These are phyloP conservation scores for Calocera viscosa DNA, from an alignment of 768 basidiomycete genomes.

Conservation along the genomic window DNA sequence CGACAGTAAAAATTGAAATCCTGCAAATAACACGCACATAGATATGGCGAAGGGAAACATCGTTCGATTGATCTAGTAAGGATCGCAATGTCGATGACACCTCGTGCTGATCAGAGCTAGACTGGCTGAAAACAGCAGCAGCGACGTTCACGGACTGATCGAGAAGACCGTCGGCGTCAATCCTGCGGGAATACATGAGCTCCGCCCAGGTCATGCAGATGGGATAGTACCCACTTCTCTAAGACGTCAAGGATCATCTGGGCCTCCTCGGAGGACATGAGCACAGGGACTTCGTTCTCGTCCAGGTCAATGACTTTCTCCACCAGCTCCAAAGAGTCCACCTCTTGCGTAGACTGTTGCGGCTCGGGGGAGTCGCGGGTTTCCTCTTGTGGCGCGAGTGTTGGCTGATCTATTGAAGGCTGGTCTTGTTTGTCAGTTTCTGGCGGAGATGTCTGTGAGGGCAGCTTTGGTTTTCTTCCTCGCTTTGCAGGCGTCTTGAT, in stretches of 20 bases:
- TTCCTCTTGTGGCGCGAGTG: constrained; percentile 29
- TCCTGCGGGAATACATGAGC: constrained; percentile 28
- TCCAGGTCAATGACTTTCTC: constrained; percentile 28
- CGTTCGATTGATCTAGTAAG: constrained; percentile 1
- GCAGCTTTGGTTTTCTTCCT: neutral
- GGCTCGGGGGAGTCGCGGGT: constrained; percentile 19
- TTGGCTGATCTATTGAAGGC: neutral
- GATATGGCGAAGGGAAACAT: neutral
- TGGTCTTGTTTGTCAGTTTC: neutral
- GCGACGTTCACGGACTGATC: constrained; percentile 33
- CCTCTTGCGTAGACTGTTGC: neutral
- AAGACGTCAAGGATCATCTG: constrained; percentile 48
- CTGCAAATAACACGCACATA: neutral
- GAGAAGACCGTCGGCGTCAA: constrained; percentile 62
- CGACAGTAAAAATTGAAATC: neutral
- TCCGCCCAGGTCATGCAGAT: neutral
- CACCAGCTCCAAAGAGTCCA: constrained; percentile 21
- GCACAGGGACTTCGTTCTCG: constrained; percentile 24
- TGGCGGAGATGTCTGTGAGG: neutral
- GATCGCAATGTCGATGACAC: neutral
- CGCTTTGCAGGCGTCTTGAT: neutral
- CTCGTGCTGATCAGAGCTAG: neutral
- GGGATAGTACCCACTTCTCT: constrained; percentile 34
- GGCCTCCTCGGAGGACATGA: constrained; percentile 36
- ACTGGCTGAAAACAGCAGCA: neutral